These are phyloP conservation scores for Geotrichum restrictum DNA, from an alignment of 1,139 yeast species.

Conservation along the genomic window DNA sequence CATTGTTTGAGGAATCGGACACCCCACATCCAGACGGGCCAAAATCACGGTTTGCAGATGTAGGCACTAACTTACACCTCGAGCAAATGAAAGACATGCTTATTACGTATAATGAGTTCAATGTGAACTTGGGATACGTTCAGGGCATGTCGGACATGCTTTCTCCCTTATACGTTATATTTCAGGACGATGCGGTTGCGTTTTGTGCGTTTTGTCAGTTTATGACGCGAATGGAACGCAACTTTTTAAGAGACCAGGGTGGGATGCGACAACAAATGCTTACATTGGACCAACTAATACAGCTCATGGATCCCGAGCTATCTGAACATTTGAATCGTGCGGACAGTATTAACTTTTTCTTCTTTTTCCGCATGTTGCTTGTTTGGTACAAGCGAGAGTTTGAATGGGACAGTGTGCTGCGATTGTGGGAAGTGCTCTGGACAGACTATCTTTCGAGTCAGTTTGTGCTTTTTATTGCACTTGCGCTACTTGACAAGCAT, in stretches of 20 bases:
- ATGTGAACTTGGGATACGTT: conserved; percentile 82
- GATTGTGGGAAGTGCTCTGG: conserved; percentile 88
- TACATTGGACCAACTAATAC: conserved; percentile 75
- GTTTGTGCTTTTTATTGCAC: conserved; percentile 78
- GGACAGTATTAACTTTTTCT: conserved; percentile 84
- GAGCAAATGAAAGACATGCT: conserved; percentile 70
- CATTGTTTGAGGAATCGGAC: conserved; percentile 55
- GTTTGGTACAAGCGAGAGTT: conserved; percentile 96
- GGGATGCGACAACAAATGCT: conserved; percentile 90
- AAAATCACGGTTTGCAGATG: conserved; percentile 49
- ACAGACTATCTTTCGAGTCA: conserved; percentile 84
- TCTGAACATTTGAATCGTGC: conserved; percentile 80
- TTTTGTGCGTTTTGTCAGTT: conserved; percentile 87
- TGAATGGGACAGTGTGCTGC: conserved; percentile 68
- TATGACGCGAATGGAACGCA: conserved; percentile 95
- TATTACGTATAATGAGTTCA: conserved; percentile 80
- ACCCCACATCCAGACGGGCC: conserved; percentile 47
- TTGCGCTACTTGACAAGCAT: conserved; percentile 83
- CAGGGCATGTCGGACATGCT: conserved; percentile 97
- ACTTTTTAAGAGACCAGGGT: conserved; percentile 82
- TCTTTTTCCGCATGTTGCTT: conserved; percentile 87
- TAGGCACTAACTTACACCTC: conserved; percentile 63
- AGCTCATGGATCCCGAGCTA: conserved; percentile 80
- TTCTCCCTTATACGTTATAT: conserved; percentile 75
- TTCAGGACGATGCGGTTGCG: conserved; percentile 73